Conservation (phyloP, 1,284 basidiomycete species). For the Stereum hirsutum region DNA sequence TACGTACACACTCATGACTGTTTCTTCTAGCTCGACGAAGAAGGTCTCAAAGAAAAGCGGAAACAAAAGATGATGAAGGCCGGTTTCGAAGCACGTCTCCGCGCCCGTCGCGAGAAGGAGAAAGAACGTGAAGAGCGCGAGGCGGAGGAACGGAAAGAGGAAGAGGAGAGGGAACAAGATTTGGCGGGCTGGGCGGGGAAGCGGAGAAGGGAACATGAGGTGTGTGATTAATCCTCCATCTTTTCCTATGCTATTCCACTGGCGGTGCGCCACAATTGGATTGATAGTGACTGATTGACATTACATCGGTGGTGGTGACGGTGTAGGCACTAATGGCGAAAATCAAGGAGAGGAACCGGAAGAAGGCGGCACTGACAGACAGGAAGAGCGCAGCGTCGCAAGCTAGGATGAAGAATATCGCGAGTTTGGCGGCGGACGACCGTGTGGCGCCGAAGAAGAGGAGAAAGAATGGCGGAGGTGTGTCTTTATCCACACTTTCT, state of each 20-base stretch:
- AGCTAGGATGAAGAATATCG: constrained; percentile 96
- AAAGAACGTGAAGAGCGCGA: constrained; percentile 72
- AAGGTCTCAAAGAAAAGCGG: constrained; percentile 90
- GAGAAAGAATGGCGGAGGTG: constrained; percentile 69
- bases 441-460: constrained; percentile 73
- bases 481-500: constrained; percentile 15
- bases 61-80: constrained; percentile 92
- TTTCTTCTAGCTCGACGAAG: constrained; percentile 70
- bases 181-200: constrained; percentile 65
- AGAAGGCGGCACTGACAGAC: constrained; percentile 75
- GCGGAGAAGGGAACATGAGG: constrained; percentile 73
- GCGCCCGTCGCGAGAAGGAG: constrained; percentile 84
- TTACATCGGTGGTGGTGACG: no score
- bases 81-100: constrained; percentile 86
- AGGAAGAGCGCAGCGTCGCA: constrained; percentile 94
- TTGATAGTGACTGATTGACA: no score
- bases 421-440: constrained; percentile 82
- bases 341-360: constrained; percentile 79
- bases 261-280: not conserved
- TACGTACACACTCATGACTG: not conserved
- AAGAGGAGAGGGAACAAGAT: constrained; percentile 70
- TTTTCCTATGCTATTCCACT: constrained; percentile 1
- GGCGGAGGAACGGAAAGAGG: constrained; percentile 66
- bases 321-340: constrained; percentile 69
- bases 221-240: constrained; percentile 25